Conservation (phyloP, 2,329 filamentous ascomycete genomes). For the Grosmannia clavigera region DNA sequence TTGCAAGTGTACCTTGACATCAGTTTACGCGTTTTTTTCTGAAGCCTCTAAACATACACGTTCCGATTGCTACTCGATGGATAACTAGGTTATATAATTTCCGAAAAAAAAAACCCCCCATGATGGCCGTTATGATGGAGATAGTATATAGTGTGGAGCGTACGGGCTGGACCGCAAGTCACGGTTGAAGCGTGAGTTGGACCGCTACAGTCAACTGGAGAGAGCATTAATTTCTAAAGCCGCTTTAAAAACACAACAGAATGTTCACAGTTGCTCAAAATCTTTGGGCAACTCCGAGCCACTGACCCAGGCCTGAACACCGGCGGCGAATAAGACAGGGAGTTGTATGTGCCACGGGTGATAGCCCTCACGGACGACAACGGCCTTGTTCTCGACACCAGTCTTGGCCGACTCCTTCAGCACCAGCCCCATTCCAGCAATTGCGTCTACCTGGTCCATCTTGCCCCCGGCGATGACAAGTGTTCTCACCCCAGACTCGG, state of each 20-base stretch:
- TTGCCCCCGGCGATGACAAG: not conserved
- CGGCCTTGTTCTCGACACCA: not conserved
- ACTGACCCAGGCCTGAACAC: not conserved
- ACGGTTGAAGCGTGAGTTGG: too few species aligned
- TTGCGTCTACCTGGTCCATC: not conserved
- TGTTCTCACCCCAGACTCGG: not conserved
- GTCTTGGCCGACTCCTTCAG: not conserved
- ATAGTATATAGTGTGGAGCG: too few species aligned
- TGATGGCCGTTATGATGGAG: too few species aligned
- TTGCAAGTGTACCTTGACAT: too few species aligned
- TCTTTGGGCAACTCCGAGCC: not conserved
- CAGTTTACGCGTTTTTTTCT: too few species aligned
- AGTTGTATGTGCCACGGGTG: not conserved
- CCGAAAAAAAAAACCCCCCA: too few species aligned
- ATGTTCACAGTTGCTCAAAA: not conserved
- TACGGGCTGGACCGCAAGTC: too few species aligned
- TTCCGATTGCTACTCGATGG: too few species aligned
- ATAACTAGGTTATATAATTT: too few species aligned
- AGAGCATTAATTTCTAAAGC: too few species aligned
- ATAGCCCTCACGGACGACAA: not conserved
- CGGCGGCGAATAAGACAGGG: not conserved
- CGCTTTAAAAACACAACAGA: not conserved
- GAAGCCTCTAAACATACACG: too few species aligned
- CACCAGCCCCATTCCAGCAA: not conserved
- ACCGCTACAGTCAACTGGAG: too few species aligned